Base-by-base conservation (phyloP, 352 stramenopile genomes). In the Globisporangium takayamanum region DNA sequence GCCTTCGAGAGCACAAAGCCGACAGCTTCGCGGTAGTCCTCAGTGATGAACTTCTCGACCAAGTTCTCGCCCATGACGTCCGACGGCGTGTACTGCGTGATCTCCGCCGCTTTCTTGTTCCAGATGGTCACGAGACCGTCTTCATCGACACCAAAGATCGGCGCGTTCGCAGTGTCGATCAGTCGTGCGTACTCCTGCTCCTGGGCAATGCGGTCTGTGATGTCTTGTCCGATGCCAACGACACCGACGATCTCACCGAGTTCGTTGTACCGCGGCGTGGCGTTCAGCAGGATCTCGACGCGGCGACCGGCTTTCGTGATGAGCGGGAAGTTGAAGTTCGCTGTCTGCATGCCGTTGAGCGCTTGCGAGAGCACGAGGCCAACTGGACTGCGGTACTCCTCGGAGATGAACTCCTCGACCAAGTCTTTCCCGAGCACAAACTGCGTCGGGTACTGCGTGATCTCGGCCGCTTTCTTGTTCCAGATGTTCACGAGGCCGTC, bases 401-500 rank as follows among this genome's bases (percentile, higher is more conserved):
- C 67, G 1, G 76, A 85, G 56, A 98, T 97, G 56, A 97, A 97
- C 53, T 93, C 85, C 39, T 97, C 73, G 7, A 98, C 88, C 5
- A 98, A 62, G 2, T 93, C 80, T 57, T 89, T 70, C 0, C 83
- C 91, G 68, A 98, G 79, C 6, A 97, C 92, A 64, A 98, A 92
- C 12, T 89, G 67, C 2, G 80, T 82, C 7, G 76, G 75, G 64
- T 96, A 98, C 63, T 96, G 88, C 41, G 91, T 97, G 56, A 94
- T 92, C 26, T 94, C 82, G 10, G 81, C 82, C 10, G 88, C 87
- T 62, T 97, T 97, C 49, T 96, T 83, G 65, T 98, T 96, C 87
- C 87, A 96, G 60, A 95, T 95, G 53, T 93, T 94, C 8, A 96
- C 87, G 20, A 66, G 64, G 5, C 86, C 84, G 41, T 95, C 70